Base-by-base conservation (phyloP, 2,329 filamentous ascomycete species). In the Hypoxylon sp. region DNA sequence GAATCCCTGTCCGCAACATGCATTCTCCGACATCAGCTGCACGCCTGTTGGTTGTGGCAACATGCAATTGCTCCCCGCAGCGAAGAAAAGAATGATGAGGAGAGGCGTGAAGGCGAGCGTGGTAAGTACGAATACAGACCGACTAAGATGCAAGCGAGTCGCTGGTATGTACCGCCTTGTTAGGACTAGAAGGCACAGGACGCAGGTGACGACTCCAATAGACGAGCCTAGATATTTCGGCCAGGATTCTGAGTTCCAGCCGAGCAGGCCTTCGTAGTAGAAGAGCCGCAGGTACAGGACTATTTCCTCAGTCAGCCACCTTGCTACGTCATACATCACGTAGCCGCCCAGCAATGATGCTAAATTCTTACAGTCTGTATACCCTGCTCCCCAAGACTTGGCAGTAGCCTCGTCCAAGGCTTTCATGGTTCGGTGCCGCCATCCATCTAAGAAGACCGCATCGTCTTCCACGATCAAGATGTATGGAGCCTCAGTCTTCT, bases 211-310 rank as follows among this genome's bases (percentile, higher is more conserved):
- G n/a, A 66, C 39, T 11, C 51, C 42, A 10, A 73, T n/a, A 14
- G 64, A 71, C 5, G 48, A 65, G 8, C 13, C 37, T 3, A 76
- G 37, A 58, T 77, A 77, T 3, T 26, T 55, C 17, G 63, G 70
- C 74, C 74, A 77, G 6, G 69, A 69, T 35, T 77, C 75, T 3
- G 44, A 61, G 39, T 77, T 76, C 75, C 74, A 77, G n/a, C 76
- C 75, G 0, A 76, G 71, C 9, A 76, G 73, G 1, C 74, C 61
- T 8, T 72, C 74, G 47, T 77, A 70, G 58, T 77, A 77, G 46
- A 77, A 77, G 8, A 77, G 63, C 0, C 76, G 70, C 2, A 77
- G 66, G 48, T 77, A 77, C 1, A 77, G 51, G 58, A 76, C 74
- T 76, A 47, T 31, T n/a, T 50, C 13, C 6, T 17, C 5, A 24